Base-by-base conservation (phyloP, 169 alveolate genomes). In the Cryptosporidium baileyi region DNA sequence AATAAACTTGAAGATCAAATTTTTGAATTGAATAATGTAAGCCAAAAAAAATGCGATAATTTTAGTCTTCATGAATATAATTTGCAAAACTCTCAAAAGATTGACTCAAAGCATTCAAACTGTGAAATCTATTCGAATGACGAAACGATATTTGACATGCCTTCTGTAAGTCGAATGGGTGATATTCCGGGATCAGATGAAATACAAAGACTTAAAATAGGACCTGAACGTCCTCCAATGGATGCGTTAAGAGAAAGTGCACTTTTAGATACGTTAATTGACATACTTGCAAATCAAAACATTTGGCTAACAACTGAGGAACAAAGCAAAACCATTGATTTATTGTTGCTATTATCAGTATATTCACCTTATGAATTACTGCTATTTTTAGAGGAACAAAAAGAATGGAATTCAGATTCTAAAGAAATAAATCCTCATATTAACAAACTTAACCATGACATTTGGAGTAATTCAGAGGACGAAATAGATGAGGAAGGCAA, bases 221-320 rank as follows among this genome's bases (percentile, higher is more conserved):
- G 85, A 15, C 85, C 85, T 34, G 85, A 74, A 24, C 85, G 85
- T 2, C 85, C 85, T 19, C 85, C 85, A n/a, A 74, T 74, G 85
- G 85, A 74, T 54, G 85, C 85, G 8, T 22, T 74, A 34, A 52
- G 85, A 54, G 85, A 74, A 51, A 74, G 85, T 54, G 85, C 85
- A 74, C 9, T 74, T 22, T 59, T 74, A 52, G 85, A 74, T 1
- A 74, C 85, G 38, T 51, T 74, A 22, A 74, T 74, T 34, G 85
- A 74, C 38, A 74, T 74, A 15, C 28, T 74, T 32, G 85, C 49
- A 54, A 51, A 45, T 43, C 65, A 51, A 22, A 74, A 24, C 8
- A 74, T 74, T 54, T 74, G 85, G 85, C 22, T 74, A 13, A 74
- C 85, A 38, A 67, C 85, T 1, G 85, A 74, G 36, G 85, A 74